Base-by-base conservation (phyloP, 83 land plant species). In the Larix sibirica region DNA sequence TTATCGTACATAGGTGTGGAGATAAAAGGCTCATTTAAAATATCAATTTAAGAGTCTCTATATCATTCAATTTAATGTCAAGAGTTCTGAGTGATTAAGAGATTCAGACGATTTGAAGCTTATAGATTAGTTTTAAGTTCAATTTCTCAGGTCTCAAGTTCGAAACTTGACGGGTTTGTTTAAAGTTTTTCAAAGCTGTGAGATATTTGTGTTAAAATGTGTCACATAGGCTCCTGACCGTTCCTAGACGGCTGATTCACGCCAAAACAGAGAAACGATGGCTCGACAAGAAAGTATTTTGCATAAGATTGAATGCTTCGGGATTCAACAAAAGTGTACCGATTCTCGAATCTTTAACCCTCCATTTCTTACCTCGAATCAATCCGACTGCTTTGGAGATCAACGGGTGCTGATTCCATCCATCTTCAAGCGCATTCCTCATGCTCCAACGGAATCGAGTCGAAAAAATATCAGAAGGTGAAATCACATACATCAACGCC, bases 221-320 rank as follows among this genome's bases (percentile, higher is more conserved):
- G 77, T 8, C 77, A 73, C 26, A 9, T 42, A 42, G 9, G 54
- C 0, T 44, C 24, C 24, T 23, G 77, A 13, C 54, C 77, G 56
- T 42, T 40, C 16, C 3, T 24, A 36, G 21, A 50, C 26, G 12
- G 5, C 26, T 26, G 3, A 21, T 73, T 13, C 21, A 73, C 77
- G 56, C 24, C 12, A 73, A 21, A 73, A 12, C 56, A 73, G 23
- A 1, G 14, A 38, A 73, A 16, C 47, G n/a, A 7, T 73, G 56
- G 77, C 21, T 73, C 77, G 77, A 73, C 56, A 73, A 42, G 56
- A 73, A 73, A 73, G 77, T 73, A 20, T 40, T 73, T 14, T 73
- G 44, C 16, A 73, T 73, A 6, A 73, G 56, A 73, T 42, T 73
- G 23, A 12, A 20, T 20, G 12, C 77, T 9, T 42, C 26, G 4